Base-by-base conservation (phyloP, 2,329 filamentous ascomycete species). In the Colletotrichum musae region DNA sequence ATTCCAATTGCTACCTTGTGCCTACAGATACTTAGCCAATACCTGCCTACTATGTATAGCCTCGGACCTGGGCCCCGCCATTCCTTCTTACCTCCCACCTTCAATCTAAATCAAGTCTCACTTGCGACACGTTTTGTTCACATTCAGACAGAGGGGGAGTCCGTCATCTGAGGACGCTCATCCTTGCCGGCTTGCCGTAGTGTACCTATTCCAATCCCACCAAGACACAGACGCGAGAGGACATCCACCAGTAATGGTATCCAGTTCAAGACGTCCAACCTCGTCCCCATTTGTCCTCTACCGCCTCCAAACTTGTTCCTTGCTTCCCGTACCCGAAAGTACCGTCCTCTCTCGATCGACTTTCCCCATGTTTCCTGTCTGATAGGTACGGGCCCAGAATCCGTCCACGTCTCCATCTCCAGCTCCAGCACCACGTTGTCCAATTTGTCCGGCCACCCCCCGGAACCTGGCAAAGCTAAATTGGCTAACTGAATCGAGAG, bases 401-500 rank as follows among this genome's bases (percentile, higher is more conserved):
- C 65, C 32, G 21, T 24, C 24, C 50, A 43, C 57, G 15, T 59
- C n/a, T 59, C 48, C 51, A 52, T 57, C 56, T 59, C 50, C 32
- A 59, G 41, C 41, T 53, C 61, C 61, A 59, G 48, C 61, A 68
- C 62, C 50, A 57, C 50, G 56, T 67, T 57, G 32, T 66, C 50
- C 51, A 60, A 66, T 60, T 69, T 69, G 62, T 60, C 36, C 56
- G 45, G 24, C 43, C 43, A 50, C 41, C 48, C 61, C 56, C 62
- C 56, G 51, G 62, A 52, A 70, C 67, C 57, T 57, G 43, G 51
- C 16, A 69, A 60, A 70, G 67, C 57, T 52, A 70, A 57, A 67
- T 67, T 61, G 57, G 56, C 67, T 60, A 69, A 66, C 66, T 69
- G 45, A 69, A 69, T 60, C 43, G 28, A 69, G 62, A 56, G 43